Evolutionary conservation across 108 stramenopile species (phyloP).

Genomic region (Pseudonitzschia pungens): DNA sequence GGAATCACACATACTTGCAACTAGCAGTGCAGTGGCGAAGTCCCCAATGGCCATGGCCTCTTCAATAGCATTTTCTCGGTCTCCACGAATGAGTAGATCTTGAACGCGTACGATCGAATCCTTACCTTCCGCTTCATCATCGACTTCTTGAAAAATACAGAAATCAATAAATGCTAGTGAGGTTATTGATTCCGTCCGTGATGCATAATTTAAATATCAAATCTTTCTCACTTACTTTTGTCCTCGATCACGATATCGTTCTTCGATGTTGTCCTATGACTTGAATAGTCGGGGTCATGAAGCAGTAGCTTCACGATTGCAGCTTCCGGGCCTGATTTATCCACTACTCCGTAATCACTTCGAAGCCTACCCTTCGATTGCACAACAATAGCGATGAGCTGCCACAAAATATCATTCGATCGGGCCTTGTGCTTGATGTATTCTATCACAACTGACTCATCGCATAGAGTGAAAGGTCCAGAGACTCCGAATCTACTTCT

Average conservation of each 20-base stretch:
- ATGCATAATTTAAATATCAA: background rate
- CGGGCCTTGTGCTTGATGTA: slow-evolving; percentile 46
- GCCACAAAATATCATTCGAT: slow-evolving; percentile 60
- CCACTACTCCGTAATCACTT: slow-evolving; percentile 56
- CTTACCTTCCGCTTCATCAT: slow-evolving; percentile 14
- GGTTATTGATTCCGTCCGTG: background rate
- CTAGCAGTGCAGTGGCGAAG: slow-evolving; percentile 75
- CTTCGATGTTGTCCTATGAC: slow-evolving; percentile 19
- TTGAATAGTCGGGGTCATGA: slow-evolving; percentile 10
- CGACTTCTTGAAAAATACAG: background rate
- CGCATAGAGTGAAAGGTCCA: slow-evolving; percentile 37
- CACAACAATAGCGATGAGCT: slow-evolving; percentile 69
- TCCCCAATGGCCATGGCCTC: slow-evolving; percentile 58
- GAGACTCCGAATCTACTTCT: slow-evolving; percentile 39
- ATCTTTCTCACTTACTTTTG: slow-evolving; percentile 20
- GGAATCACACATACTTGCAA: slow-evolving; percentile 66
- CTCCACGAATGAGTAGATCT: slow-evolving; percentile 56
- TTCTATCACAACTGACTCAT: slow-evolving; percentile 41
- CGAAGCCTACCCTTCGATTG: slow-evolving; percentile 60
- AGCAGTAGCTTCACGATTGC: slow-evolving; percentile 71
- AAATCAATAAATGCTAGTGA: background rate
- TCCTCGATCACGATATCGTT: background rate
- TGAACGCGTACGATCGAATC: slow-evolving; percentile 46
- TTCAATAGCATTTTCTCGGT: slow-evolving; percentile 67
- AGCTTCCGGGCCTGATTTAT: slow-evolving; percentile 53